A percentile compares a stretch with the other conserved stretches of the same genome.
Conservation (phyloP, 371 early-diverging fungal species). For the Blakeslea trispora region DNA sequence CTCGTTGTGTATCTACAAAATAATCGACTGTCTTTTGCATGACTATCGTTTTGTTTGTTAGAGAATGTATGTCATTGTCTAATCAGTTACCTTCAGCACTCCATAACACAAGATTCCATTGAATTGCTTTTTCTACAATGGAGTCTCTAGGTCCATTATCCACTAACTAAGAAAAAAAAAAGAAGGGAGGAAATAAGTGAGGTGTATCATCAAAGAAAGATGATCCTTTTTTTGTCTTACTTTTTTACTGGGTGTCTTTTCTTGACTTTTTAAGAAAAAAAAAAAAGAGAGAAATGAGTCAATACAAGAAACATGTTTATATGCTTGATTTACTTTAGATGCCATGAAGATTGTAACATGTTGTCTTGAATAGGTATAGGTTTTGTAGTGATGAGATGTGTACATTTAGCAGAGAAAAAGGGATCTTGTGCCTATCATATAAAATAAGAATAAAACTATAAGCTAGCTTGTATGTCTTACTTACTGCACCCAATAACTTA, state of each 20-base stretch:
- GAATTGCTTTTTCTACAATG: slow-evolving; percentile 18
- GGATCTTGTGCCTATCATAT: slow-evolving; percentile 29
- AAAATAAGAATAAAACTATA: background rate
- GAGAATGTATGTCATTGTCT: background rate
- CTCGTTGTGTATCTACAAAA: slow-evolving; percentile 15
- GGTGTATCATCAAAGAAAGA: background rate
- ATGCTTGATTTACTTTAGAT: slow-evolving; percentile 22
- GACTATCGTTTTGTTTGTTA: slow-evolving; percentile 2
- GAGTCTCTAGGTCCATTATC: slow-evolving; percentile 14
- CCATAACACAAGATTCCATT: slow-evolving; percentile 21
- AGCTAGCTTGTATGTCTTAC: background rate
- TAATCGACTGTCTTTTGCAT: slow-evolving; percentile 15
- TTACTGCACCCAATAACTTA: slow-evolving; percentile 39
- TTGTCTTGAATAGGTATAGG: slow-evolving; percentile 26
- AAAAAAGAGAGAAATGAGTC: too few species aligned
- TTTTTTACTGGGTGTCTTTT: too few species aligned
- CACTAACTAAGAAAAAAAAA: too few species aligned
- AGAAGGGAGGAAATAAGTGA: too few species aligned
- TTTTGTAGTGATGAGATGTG: slow-evolving; percentile 44
- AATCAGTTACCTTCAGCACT: slow-evolving; percentile 17
- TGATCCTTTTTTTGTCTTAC: background rate
- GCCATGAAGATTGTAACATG: slow-evolving; percentile 8
- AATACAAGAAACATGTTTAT: slow-evolving; percentile 5
- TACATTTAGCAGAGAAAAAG: slow-evolving; percentile 50
- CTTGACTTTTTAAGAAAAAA: too few species aligned